These are phyloP conservation scores for Crataegus laevigata DNA, from an alignment of 306 rosid species.

Conservation along the genomic window DNA sequence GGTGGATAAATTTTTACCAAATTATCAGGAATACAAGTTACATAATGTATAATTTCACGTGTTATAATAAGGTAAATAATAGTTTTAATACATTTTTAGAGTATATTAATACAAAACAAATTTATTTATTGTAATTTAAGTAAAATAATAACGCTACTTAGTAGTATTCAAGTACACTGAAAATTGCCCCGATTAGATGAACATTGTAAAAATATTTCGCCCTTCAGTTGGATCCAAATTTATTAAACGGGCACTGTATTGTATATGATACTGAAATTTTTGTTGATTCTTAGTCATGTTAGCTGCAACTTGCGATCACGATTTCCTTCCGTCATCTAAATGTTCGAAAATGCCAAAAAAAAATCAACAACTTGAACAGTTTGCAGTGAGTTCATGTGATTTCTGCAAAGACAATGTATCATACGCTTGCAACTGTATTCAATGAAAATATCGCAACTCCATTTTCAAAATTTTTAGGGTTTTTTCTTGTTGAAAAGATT, in stretches of 20 bases:
- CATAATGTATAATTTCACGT: rapidly evolving
- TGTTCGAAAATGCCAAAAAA: not conserved
- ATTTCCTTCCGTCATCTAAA: not conserved
- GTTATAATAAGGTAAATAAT: too few relatives aligned
- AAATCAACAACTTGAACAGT: not conserved
- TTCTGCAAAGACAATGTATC: not conserved
- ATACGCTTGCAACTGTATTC: not conserved
- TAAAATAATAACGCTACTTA: too few relatives aligned
- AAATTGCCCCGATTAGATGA: not conserved
- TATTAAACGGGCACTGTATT: not conserved
- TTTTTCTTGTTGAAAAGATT: too few relatives aligned
- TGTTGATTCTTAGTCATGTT: not conserved
- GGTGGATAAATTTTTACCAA: not conserved
- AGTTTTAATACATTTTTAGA: too few relatives aligned
- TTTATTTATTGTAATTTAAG: too few relatives aligned
- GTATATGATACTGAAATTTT: not conserved
- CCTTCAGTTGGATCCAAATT: not conserved
- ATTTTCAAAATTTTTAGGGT: not conserved
- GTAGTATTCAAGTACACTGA: too few relatives aligned
- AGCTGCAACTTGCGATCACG: not conserved
- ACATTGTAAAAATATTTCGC: not conserved
- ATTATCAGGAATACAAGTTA: too few relatives aligned
- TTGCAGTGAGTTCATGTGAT: not conserved
- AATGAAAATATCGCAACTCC: not conserved
- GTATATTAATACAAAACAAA: too few relatives aligned